These are phyloP conservation scores for Allium sativum DNA, from an alignment of 106 monocot species.

Conservation along the genomic window DNA sequence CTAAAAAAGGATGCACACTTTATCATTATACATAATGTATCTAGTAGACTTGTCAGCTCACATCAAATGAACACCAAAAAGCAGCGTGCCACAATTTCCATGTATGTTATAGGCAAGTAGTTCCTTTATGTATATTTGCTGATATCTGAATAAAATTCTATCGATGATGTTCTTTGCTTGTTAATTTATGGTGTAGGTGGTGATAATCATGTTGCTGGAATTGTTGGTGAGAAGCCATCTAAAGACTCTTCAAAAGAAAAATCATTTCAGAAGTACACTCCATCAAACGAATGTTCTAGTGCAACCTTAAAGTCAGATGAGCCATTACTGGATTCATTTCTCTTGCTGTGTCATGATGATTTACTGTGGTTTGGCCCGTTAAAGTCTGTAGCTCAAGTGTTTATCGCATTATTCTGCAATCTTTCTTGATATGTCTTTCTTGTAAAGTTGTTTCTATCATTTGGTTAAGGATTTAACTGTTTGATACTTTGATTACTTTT, in stretches of 20 bases:
- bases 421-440: too few species aligned
- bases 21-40: conserved; percentile 37
- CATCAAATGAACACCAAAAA: conserved; percentile 28
- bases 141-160: too few species aligned
- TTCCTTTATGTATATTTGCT: conserved; percentile 2
- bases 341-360: conserved; percentile 70
- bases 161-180: too few species aligned
- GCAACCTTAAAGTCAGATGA: conserved; percentile 16
- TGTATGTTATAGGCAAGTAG: conserved; percentile 91
- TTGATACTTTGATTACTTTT: too few species aligned
- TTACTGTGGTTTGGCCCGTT: conserved; percentile 44
- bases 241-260: conserved; percentile 14
- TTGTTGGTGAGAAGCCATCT: conserved; percentile 6
- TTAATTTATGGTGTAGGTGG: conserved; percentile 17
- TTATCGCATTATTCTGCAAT: too few species aligned
- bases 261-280: conserved; percentile 14
- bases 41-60: conserved; percentile 39
- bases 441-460: too few species aligned
- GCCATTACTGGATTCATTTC: conserved; percentile 29
- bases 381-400: conserved; percentile 60
- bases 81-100: conserved; percentile 60
- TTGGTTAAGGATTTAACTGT: too few species aligned
- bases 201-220: conserved; percentile 7
- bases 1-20: conserved; percentile 61
- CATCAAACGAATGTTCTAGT: conserved; percentile 13